Base-by-base conservation (phyloP, 345 rosid species). In the Psidium friedrichsthalianum region DNA sequence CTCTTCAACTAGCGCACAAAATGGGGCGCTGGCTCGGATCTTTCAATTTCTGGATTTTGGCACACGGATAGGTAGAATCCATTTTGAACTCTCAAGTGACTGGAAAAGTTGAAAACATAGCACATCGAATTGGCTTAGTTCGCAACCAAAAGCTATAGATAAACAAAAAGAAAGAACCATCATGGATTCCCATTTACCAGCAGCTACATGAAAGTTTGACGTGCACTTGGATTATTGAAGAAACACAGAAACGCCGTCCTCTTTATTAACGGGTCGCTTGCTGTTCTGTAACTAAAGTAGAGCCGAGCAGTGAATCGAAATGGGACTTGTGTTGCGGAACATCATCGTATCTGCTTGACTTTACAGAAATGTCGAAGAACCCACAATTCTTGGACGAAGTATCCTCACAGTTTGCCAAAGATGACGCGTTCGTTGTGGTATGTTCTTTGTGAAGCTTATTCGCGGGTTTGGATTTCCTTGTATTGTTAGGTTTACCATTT, bases 311-410 rank as follows among this genome's bases (percentile, higher is more conserved):
- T 24, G 83, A 12, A 51, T 82, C 40, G 24, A 54, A 49, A 82
- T 82, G 51, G 83, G 51, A 20, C 20, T 47, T 44, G 53, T 47
- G 55, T 47, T 24, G 18, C 47, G 74, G 58, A 40, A 42, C 44
- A 55, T 56, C 55, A 51, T 12, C 14, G 16, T 24, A 44, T 58
- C 80, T 56, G 47, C 47, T 64, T 20, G 49, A 40, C 61, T 82
- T 8, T 55, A 83, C 64, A 89, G 91, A 82, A 56, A 89, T 87
- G 89, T 84, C 51, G 58, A 84, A 83, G 84, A 89, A 89, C 82
- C 86, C 83, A 1, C 86, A 78, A 44, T 89, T 89, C 74, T 61
- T 86, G 83, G 89, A 89, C 51, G 83, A 87, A 83, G 89, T 89
- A 56, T 87, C 86, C 14, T 29, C 82, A 8, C 86, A 82, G 27